Evolutionary conservation across 164 flowering plant species (phyloP).

Genomic region (Umbellularia californica): DNA sequence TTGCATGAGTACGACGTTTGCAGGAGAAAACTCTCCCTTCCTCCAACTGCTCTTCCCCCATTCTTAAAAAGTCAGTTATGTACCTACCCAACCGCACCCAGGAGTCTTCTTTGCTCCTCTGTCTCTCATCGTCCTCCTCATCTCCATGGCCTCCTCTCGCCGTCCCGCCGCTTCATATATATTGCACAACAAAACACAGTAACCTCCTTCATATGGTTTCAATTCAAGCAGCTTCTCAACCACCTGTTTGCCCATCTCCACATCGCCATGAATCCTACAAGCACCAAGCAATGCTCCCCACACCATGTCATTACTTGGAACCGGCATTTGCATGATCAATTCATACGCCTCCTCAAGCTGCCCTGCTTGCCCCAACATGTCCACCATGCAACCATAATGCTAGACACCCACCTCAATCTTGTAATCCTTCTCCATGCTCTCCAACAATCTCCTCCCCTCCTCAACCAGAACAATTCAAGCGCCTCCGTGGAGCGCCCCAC

Average conservation of each 20-base stretch:
- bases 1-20: too few species aligned
- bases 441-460: conserved; percentile 17
- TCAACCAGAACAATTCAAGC: conserved; percentile 12
- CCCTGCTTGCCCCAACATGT: conserved; percentile 28
- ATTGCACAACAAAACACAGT: conserved; percentile 24
- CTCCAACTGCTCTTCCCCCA: too few species aligned
- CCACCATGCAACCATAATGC: conserved; percentile 32
- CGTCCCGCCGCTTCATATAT: conserved; percentile 26
- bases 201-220: conserved; percentile 11
- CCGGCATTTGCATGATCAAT: conserved; percentile 23
- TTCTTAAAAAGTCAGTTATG: too few species aligned
- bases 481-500: neutral
- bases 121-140: conserved; percentile 20
- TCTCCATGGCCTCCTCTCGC: conserved; percentile 22
- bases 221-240: conserved; percentile 10
- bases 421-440: conserved; percentile 18
- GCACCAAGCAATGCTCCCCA: conserved; percentile 31
- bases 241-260: conserved; percentile 21
- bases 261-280: conserved; percentile 26
- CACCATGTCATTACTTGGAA: conserved; percentile 21
- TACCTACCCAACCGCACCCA: conserved; percentile 6
- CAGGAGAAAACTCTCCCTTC: too few species aligned
- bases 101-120: conserved; percentile 13
- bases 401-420: conserved; percentile 21
- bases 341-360: conserved; percentile 19